Evolutionary conservation across 2,329 filamentous ascomycete genomes (phyloP).

Genomic region (Cadophora sp.): DNA sequence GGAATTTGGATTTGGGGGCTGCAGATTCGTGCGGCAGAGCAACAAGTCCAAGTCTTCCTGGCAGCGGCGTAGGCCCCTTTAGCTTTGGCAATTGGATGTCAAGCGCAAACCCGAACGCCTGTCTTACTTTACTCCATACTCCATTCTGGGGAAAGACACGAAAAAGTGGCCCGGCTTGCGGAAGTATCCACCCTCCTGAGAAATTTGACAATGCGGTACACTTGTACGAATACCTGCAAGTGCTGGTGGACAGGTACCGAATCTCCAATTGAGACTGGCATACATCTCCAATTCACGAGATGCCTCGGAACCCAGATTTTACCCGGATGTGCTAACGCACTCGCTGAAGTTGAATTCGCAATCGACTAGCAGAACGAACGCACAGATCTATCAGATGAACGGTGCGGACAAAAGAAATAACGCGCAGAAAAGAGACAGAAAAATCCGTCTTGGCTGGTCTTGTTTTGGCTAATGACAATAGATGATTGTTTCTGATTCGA

Average conservation of each 20-base stretch:
- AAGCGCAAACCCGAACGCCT: not conserved
- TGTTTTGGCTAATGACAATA: not conserved
- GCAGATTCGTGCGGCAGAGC: constrained; percentile 16
- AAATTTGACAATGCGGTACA: not conserved
- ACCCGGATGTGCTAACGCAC: not conserved
- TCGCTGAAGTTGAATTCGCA: not conserved
- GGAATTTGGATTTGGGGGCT: constrained; percentile 1
- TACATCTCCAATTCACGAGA: no score
- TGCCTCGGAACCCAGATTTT: not conserved
- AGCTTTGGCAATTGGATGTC: not conserved
- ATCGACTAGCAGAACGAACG: not conserved
- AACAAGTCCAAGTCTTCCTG: constrained; percentile 8
- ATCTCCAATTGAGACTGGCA: no score
- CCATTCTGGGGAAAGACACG: not conserved
- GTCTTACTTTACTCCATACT: not conserved
- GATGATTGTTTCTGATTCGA: not conserved
- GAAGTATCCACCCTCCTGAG: constrained; percentile 7
- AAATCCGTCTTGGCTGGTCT: not conserved
- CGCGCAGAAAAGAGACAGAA: not conserved
- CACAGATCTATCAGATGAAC: not conserved
- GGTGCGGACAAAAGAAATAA: not conserved
- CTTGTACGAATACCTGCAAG: not conserved
- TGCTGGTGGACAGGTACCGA: not conserved
- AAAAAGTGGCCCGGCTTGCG: not conserved
- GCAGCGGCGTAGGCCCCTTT: not conserved